Percentiles rank a stretch among this genome's conserved stretches.
Evolutionary conservation across 495 filamentous ascomycete genomes (phyloP).

Genomic region (Elaphomyces granulatus): DNA sequence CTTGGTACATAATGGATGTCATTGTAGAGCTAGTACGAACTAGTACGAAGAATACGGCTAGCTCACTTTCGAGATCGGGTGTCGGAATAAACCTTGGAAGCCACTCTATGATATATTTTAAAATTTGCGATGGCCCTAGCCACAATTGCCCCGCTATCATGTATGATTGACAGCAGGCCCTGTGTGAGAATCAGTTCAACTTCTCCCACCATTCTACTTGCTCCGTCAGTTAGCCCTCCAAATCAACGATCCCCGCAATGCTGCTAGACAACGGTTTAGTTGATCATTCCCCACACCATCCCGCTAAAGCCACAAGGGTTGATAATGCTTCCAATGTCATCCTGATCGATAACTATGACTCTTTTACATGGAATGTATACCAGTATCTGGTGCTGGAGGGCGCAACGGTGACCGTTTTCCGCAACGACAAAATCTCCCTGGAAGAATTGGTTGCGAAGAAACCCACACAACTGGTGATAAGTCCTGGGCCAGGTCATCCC

Average conservation of each 20-base stretch:
- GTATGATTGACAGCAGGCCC: no score
- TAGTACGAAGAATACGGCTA: no score
- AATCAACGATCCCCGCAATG: background rate
- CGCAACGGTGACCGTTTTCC: slow-evolving; percentile 70
- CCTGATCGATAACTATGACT: slow-evolving; percentile 98
- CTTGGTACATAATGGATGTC: no score
- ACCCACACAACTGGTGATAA: slow-evolving; percentile 89
- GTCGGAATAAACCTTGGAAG: no score
- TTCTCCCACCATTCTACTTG: background rate
- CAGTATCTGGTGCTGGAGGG: slow-evolving; percentile 94
- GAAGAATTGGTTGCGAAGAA: slow-evolving; percentile 66
- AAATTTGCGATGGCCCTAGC: no score
- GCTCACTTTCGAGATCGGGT: no score
- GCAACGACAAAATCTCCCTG: slow-evolving; percentile 83
- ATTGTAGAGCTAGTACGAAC: no score
- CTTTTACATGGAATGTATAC: slow-evolving; percentile 98
- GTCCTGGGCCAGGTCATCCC: slow-evolving; percentile 89
- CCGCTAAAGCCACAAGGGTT: slow-evolving; percentile 50
- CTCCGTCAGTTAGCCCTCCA: background rate
- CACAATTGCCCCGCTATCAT: no score
- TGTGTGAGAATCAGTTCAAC: background rate
- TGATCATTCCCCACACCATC: slow-evolving; percentile 77
- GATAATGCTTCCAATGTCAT: slow-evolving; percentile 76
- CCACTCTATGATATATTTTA: no score
- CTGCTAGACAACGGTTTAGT: slow-evolving; percentile 41